Base-by-base conservation (phyloP, 129 eudicot genomes). In the Artemisia annua region DNA sequence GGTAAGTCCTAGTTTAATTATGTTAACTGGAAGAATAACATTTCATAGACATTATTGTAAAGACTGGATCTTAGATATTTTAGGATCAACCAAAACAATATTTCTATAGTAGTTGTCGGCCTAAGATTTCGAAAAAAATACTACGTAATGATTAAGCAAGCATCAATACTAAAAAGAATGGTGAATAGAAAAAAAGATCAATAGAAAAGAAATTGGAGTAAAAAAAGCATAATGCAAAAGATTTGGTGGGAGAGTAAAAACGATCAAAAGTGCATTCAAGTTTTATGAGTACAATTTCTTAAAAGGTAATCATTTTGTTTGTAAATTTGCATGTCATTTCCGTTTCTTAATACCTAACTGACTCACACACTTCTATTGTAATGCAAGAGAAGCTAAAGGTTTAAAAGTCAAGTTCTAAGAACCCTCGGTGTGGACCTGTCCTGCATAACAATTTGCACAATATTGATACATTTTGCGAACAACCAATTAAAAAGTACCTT, bases 331-430 rank as follows among this genome's bases (percentile, higher is more conserved):
- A 60, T 43, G 64, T 26, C 30, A 63, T 69, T 69, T 75, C 66
- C 58, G 46, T 22, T 66, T 67, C 52, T 59, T 77, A 58, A 32
- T 49, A 72, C 68, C 57, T 35, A 35, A 48, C 35, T 72, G 64
- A 32, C 73, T 79, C 69, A 2, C 71, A 72, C 72, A 69, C 85
- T 69, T 79, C 75, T 76, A 76, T 55, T 79, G 72, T 52, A 79
- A 82, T 82, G 63, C 85, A 82, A 79, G 81, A 63, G 71, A 78
- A 82, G 75, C 69, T 72, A 56, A 75, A 75, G 35, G 77, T 63
- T 78, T 43, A 53, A 5, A 63, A 71, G 77, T 71, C 82, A 71
- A 39, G 72, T 51, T 71, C 77, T 43, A 70, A 63, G 82, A 72
- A 72, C 77, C n/a, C 72, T 43, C 76, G 44, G 63, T 52, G 72